Conservation (phyloP, 208 protist genomes). For the Crithidia sp. region DNA sequence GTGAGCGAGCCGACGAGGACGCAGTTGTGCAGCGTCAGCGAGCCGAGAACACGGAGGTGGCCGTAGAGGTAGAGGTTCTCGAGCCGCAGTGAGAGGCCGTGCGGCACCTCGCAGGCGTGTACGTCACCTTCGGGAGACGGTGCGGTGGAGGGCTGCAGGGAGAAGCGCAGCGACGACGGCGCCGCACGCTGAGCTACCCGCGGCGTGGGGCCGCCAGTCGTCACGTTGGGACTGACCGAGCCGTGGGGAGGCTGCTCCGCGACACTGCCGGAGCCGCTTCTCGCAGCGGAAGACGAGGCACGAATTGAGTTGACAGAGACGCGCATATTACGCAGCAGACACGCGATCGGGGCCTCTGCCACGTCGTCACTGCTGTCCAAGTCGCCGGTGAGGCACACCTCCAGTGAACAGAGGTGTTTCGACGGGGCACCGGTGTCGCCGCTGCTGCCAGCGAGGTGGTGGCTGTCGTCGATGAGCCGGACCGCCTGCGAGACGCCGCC, state of each 20-base stretch:
- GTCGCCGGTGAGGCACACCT: conserved; percentile 27
- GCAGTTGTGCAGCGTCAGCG: conserved; percentile 60
- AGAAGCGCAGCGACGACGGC: conserved; percentile 14
- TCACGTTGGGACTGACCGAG: not conserved
- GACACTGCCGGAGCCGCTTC: not conserved
- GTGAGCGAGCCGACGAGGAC: conserved; percentile 57
- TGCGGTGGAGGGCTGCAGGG: conserved; percentile 28
- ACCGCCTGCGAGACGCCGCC: not conserved
- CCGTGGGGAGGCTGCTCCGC: not conserved
- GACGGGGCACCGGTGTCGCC: not conserved
- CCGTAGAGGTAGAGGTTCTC: conserved; percentile 57
- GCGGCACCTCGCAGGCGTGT: conserved; percentile 42
- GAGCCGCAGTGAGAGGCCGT: conserved; percentile 47
- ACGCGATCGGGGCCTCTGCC: conserved; percentile 12
- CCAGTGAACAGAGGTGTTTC: not conserved
- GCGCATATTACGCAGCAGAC: conserved; percentile 33
- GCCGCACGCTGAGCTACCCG: not conserved
- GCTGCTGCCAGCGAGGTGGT: not conserved
- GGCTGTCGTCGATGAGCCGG: conserved; percentile 1
- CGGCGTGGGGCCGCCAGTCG: not conserved
- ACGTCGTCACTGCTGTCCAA: not conserved
- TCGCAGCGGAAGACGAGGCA: not conserved
- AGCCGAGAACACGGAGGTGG: conserved; percentile 58
- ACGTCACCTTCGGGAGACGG: conserved; percentile 25
- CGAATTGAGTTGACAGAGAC: conserved; percentile 12